Conservation (phyloP, 139 green algal genomes). For the Micractinium conductrix region DNA sequence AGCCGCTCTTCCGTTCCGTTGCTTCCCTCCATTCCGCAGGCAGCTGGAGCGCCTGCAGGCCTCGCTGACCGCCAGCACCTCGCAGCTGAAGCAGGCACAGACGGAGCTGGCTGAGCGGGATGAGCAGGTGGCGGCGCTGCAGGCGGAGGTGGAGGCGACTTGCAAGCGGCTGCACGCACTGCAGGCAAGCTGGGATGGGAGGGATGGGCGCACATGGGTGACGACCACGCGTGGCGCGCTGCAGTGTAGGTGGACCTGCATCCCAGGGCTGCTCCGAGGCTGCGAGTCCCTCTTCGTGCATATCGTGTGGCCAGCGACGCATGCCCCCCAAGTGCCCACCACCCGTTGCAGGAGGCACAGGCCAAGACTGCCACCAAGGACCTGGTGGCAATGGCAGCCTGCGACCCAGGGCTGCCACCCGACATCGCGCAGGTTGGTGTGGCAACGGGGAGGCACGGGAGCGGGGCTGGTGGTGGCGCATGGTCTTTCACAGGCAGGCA, state of each 20-base stretch:
- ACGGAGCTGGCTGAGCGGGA: constrained; percentile 5
- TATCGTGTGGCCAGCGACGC: too few species aligned
- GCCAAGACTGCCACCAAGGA: constrained; percentile 7
- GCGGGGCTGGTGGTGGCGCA: neutral
- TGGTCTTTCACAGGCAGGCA: too few species aligned
- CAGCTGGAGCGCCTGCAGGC: constrained; percentile 7
- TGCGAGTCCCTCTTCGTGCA: too few species aligned
- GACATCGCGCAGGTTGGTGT: neutral
- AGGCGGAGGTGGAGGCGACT: constrained; percentile 5
- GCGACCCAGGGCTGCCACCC: neutral
- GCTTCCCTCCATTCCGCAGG: neutral
- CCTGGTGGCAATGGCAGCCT: constrained; percentile 9
- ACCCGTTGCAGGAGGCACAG: neutral
- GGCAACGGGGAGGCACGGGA: neutral
- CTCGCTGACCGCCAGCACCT: neutral
- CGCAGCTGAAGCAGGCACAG: constrained; percentile 20
- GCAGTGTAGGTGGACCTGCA: too few species aligned
- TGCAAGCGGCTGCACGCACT: constrained; percentile 46
- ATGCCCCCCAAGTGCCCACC: too few species aligned
- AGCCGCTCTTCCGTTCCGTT: too few species aligned
- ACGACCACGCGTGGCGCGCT: too few species aligned
- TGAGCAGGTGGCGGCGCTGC: constrained; percentile 3
- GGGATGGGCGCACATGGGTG: too few species aligned
- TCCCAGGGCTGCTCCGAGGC: too few species aligned
- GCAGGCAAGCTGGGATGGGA: too few species aligned